Evolutionary conservation across 2,329 filamentous ascomycete genomes (phyloP).

Genomic region (Acrocalymma vagum): DNA sequence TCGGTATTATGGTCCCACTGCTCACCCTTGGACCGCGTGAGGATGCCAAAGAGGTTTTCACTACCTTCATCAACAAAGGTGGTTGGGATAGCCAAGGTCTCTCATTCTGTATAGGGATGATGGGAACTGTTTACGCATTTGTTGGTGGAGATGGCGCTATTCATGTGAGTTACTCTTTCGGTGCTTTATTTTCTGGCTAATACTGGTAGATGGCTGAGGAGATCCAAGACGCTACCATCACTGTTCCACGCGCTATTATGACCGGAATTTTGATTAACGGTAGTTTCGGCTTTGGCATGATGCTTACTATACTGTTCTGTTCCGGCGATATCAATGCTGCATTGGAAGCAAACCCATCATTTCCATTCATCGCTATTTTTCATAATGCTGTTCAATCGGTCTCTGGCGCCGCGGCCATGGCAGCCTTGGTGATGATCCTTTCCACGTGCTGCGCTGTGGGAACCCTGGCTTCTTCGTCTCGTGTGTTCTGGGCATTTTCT

Average conservation of each 20-base stretch:
- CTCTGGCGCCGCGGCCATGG: slow-evolving; percentile 55
- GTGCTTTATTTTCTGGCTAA: slow-evolving; percentile 1
- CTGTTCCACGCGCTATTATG: slow-evolving; percentile 43
- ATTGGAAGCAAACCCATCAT: slow-evolving; percentile 46
- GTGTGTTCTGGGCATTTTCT: slow-evolving; percentile 46
- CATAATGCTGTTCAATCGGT: slow-evolving; percentile 15
- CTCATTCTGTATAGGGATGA: slow-evolving; percentile 49
- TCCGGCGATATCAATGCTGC: slow-evolving; percentile 39
- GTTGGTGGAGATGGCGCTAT: too few relatives aligned
- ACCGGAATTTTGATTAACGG: slow-evolving; percentile 37
- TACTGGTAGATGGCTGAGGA: slow-evolving; percentile 25
- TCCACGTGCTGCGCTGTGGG: slow-evolving; percentile 37
- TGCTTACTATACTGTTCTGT: slow-evolving; percentile 43
- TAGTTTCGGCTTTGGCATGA: slow-evolving; percentile 26
- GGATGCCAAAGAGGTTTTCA: slow-evolving; percentile 49
- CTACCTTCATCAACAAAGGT: slow-evolving; percentile 54
- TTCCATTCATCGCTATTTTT: slow-evolving; percentile 56
- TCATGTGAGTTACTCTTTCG: slow-evolving; percentile 25
- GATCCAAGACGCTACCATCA: slow-evolving; percentile 22
- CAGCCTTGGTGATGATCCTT: slow-evolving; percentile 25
- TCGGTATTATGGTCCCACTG: slow-evolving; percentile 56
- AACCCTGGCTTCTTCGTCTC: slow-evolving; percentile 40
- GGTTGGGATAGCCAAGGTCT: slow-evolving; percentile 52
- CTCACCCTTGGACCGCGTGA: slow-evolving; percentile 49
- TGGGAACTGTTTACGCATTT: slow-evolving; percentile 36